phyloP scores from a whole-genome alignment of 805 yeast species.

The Myxozyma neotropica region DNA sequence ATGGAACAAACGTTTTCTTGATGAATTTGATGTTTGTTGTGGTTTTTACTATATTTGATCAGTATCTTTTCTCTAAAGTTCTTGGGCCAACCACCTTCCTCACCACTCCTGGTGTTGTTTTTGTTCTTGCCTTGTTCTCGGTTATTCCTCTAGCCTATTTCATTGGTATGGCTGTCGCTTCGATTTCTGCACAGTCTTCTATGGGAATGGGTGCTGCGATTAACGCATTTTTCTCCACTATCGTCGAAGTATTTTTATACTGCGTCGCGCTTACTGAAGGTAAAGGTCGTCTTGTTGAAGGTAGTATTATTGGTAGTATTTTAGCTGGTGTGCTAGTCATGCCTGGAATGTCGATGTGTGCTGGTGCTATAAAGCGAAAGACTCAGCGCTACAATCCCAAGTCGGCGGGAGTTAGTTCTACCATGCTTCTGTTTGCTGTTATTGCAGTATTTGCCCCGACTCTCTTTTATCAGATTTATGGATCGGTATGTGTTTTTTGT shows the following conservation, averaged over 20 bases:
- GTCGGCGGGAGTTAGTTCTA: conserved; percentile 95
- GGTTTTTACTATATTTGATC: conserved; percentile 78
- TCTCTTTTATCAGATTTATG: conserved; percentile 83
- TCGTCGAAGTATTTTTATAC: conserved; percentile 89
- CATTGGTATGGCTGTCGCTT: conserved; percentile 99
- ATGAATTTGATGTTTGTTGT: conserved; percentile 82
- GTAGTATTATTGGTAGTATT: conserved; percentile 91
- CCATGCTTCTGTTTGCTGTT: conserved; percentile 89
- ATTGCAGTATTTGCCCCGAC: conserved; percentile 93
- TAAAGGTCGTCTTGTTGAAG: conserved; percentile 90
- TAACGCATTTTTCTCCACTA: conserved; percentile 94
- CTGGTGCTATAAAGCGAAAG: conserved; percentile 89
- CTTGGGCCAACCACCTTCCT: conserved; percentile 48
- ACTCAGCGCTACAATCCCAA: conserved; percentile 95
- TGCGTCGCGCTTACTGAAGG: conserved; percentile 86
- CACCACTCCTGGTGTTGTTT: conserved; percentile 67
- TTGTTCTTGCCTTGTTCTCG: conserved; percentile 74
- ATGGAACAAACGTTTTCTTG: conserved; percentile 91
- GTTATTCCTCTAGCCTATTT: conserved; percentile 94
- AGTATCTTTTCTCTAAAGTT: conserved; percentile 59
- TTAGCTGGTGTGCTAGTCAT: conserved; percentile 86
- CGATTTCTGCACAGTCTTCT: conserved; percentile 96
- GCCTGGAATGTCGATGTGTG: conserved; percentile 97
- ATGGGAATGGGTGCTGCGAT: conserved; percentile 99
- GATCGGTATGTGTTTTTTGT: conserved; percentile 47